Percentiles rank a stretch among this genome's conserved stretches.
Evolutionary conservation across 352 stramenopile species (phyloP).

Genomic region (Pseudoperonospora humuli): DNA sequence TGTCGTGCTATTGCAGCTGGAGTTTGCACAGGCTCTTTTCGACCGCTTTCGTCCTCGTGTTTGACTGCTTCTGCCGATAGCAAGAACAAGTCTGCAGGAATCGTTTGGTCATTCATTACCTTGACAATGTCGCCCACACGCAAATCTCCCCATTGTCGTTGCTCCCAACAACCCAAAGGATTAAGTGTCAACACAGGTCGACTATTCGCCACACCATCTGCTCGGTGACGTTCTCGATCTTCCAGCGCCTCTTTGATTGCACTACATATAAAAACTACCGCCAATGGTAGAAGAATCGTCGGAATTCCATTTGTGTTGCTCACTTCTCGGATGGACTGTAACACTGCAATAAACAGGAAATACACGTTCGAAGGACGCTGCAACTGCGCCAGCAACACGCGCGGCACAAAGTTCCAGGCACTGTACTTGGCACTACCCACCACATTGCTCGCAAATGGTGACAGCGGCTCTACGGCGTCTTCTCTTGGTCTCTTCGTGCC

Average conservation of each 20-base stretch:
- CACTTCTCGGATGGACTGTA: constrained; percentile 78
- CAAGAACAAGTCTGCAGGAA: constrained; percentile 68
- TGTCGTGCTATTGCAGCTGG: neutral
- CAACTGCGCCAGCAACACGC: constrained; percentile 66
- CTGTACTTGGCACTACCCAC: constrained; percentile 83
- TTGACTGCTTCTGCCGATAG: constrained; percentile 46
- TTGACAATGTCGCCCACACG: constrained; percentile 79
- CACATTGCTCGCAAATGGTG: constrained; percentile 52
- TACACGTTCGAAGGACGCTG: constrained; percentile 78
- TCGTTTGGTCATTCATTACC: constrained; percentile 53
- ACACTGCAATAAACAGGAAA: constrained; percentile 78
- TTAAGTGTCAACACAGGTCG: constrained; percentile 44
- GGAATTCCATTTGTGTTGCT: constrained; percentile 83
- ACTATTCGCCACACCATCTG: constrained; percentile 65
- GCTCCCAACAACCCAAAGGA: constrained; percentile 36
- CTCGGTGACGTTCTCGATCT: constrained; percentile 70
- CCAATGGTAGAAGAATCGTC: constrained; percentile 65
- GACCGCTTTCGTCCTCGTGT: constrained; percentile 30
- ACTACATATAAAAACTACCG: constrained; percentile 72
- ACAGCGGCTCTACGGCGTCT: constrained; percentile 17
- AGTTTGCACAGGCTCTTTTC: neutral
- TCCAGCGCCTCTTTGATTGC: constrained; percentile 80
- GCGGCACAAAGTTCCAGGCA: constrained; percentile 62
- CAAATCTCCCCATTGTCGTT: constrained; percentile 53
- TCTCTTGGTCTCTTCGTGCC: constrained; percentile 6